Evolutionary conservation across 805 yeast genomes (phyloP), one percentile per base, ranked within the genome.

Genomic region (Yueomyces sinensis): DNA sequence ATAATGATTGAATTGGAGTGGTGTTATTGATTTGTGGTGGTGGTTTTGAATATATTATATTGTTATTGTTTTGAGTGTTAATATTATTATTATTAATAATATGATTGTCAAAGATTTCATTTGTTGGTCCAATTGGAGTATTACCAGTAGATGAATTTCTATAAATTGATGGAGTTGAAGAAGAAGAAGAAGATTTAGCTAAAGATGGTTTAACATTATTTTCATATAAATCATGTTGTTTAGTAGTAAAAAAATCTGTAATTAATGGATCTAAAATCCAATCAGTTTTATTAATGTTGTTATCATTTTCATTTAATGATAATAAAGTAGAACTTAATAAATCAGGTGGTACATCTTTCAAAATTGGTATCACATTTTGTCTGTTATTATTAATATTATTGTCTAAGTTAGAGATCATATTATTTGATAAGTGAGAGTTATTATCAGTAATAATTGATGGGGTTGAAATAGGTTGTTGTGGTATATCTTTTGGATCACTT

Each of bases 211-310:
- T 14, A 13, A 27, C 14, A 24, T 25, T 32, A 28, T 32, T 22
- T 29, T 30, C 25, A 33, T 34, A 73, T 41, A 76, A 57, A 48
- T 76, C 82, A 32, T 71, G 60, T 51, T 79, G 87, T 42, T 84
- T 62, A 1, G 74, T 63, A 45, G 76, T 68, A 52, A 78, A 78
- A 27, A 76, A 59, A 14, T 68, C 67, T 6, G 78, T 67, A 11
- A 78, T 66, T 37, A 76, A 79, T 25, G 35, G 24, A 27, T 49
- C 65, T 33, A 40, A 13, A 7, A 18, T 18, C 13, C 32, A n/a
- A 20, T 9, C 14, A 11, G 18, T 31, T 11, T 16, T 24, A 5
- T 29, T 13, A 5, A 15, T 9, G n/a, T 17, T 7, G 15, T 31
- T 30, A 15, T 14, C 15, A 17, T 13, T 19, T n/a, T 22, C 20